Conservation (phyloP, 148 eudicot species). For the Selenicereus undatus region DNA sequence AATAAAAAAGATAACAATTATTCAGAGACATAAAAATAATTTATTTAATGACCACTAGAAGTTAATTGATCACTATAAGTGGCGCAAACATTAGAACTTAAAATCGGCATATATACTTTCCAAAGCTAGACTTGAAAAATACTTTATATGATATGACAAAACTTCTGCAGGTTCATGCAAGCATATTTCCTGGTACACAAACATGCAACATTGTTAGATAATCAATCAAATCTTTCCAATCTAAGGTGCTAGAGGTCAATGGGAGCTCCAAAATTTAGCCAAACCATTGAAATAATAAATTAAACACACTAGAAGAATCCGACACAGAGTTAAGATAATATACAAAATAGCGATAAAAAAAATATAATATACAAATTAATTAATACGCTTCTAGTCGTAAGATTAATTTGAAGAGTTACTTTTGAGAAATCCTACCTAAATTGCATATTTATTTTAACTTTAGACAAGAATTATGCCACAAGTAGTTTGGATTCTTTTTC, state of each 20-base stretch:
- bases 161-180: background rate
- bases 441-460: background rate
- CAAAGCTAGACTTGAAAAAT: background rate
- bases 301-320: background rate
- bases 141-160: background rate
- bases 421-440: background rate
- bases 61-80: background rate
- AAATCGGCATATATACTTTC: background rate
- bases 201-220: background rate
- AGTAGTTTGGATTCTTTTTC: background rate
- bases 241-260: background rate
- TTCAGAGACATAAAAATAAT: no score
- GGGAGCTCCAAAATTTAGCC: background rate
- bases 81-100: background rate
- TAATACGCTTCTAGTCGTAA: background rate
- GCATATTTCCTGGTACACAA: background rate
- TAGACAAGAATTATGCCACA: background rate
- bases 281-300: background rate
- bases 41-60: background rate
- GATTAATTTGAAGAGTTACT: background rate
- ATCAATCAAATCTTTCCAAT: background rate
- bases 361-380: no score
- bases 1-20: no score
- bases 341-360: background rate
- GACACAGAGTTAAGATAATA: background rate